Evolutionary conservation across 1,284 basidiomycete genomes (phyloP).

Genomic region (Grifola frondosa): DNA sequence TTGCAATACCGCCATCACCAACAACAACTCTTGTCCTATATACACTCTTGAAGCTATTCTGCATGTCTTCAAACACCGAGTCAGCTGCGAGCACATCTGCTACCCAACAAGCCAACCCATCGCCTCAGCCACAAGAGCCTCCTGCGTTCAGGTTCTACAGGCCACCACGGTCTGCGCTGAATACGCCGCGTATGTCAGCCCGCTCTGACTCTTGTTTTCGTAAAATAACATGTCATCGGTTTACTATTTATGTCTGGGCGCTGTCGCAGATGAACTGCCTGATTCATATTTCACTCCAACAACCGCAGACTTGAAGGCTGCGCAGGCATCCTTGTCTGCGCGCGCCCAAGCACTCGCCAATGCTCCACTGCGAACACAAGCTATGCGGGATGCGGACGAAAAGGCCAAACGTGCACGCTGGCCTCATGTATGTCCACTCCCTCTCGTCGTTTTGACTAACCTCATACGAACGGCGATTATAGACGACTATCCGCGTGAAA

Average conservation of each 20-base stretch:
- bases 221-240: not conserved
- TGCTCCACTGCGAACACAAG: slow-evolving; percentile 73
- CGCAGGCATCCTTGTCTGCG: slow-evolving; percentile 62
- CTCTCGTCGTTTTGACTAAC: not conserved
- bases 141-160: slow-evolving; percentile 21
- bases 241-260: not conserved
- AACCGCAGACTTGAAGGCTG: slow-evolving; percentile 68
- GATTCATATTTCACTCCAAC: slow-evolving; percentile 79
- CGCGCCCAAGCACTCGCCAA: slow-evolving; percentile 69
- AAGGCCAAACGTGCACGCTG: slow-evolving; percentile 64
- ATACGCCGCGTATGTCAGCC: slow-evolving; percentile 18
- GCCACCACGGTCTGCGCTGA: slow-evolving; percentile 15
- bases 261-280: slow-evolving; percentile 44
- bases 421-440: slow-evolving; percentile 58
- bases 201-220: not conserved
- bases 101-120: too few relatives aligned
- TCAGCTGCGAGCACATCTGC: too few relatives aligned
- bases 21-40: too few relatives aligned
- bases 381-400: slow-evolving; percentile 64
- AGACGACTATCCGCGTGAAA: slow-evolving; percentile 81
- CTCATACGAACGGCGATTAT: not conserved
- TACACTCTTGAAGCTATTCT: too few relatives aligned
- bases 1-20: too few relatives aligned
- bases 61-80: too few relatives aligned
- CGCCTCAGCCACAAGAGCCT: slow-evolving; percentile 5